A percentile compares a stretch with the other conserved stretches of the same genome.
phyloP scores from a whole-genome alignment of 192 early-diverging fungal species.

The Backusella mclennaniae region DNA sequence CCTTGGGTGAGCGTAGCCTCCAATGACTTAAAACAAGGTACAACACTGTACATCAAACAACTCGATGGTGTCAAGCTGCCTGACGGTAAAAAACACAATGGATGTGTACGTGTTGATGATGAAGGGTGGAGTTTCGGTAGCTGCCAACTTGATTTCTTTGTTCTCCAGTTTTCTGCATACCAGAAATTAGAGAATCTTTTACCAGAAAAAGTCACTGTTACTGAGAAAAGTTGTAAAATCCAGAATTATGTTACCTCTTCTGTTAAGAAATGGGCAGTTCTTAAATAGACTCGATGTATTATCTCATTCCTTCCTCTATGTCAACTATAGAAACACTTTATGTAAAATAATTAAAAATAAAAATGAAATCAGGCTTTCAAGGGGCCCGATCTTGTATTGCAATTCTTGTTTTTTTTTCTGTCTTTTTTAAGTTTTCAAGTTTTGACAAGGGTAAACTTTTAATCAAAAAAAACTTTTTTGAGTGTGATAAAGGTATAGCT shows the following conservation, averaged over 20 bases:
- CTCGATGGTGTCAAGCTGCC: slow-evolving; percentile 34
- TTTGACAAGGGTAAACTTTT: neutral
- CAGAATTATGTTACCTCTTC: slow-evolving; percentile 19
- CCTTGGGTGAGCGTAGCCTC: slow-evolving; percentile 43
- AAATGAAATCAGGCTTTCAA: neutral
- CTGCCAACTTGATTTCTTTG: slow-evolving; percentile 39
- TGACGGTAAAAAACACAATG: slow-evolving; percentile 41
- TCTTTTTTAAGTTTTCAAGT: neutral
- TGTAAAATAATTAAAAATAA: slow-evolving; percentile 5
- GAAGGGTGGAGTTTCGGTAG: slow-evolving; percentile 31
- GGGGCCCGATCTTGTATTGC: neutral
- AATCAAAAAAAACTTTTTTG: too few species aligned
- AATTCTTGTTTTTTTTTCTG: neutral
- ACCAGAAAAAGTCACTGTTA: slow-evolving; percentile 17
- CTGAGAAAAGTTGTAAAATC: slow-evolving; percentile 16
- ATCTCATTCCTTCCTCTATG: neutral
- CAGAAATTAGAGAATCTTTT: neutral
- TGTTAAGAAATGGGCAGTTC: slow-evolving; percentile 25
- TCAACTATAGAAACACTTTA: neutral
- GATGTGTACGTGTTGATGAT: slow-evolving; percentile 45
- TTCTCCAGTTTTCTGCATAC: slow-evolving; percentile 21
- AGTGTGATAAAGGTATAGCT: too few species aligned
- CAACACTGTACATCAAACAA: slow-evolving; percentile 31
- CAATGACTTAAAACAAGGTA: slow-evolving; percentile 39
- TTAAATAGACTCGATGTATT: slow-evolving; percentile 3